Base-by-base conservation (phyloP, 139 green algal species). In the Helicosporidium sp. region DNA sequence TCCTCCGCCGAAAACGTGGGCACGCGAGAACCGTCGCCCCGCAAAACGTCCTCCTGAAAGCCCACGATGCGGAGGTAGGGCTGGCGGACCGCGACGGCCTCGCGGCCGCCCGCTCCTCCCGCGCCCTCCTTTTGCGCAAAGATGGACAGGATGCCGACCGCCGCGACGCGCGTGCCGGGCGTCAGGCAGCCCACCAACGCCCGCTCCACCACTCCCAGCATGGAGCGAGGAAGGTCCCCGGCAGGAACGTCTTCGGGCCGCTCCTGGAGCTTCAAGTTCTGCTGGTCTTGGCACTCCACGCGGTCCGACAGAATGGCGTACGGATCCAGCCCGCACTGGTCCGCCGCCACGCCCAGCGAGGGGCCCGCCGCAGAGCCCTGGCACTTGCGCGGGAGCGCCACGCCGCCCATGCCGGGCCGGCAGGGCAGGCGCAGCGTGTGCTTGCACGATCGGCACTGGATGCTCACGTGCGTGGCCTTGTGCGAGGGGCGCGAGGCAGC, bases 251-350 rank as follows among this genome's bases (percentile, higher is more conserved):
- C 80, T 69, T 96, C 87, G 2, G 87, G 87, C 39, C 76, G 75
- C 69, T 95, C 85, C 42, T 95, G 80, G 37, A 71, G 48, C 70
- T 99, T 99, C 29, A 99, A 69, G 34, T 73, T 87, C 68, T 99
- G 90, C 70, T 93, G 80, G 72, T 99, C 90, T 25, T 94, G 71
- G 57, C 83, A 99, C 42, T 65, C 55, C 35, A 54, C 73, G 20
- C 55, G 57, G 51, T 89, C 68, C 2, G 82, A 64, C 43, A 97
- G 51, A 20, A 94, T 64, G 10, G 79, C 58, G 55, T 71, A 97
- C 18, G 84, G 73, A 55, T 94, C 80, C 26, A 72, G 28, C 3
- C 68, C 60, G 64, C 88, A 97, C 26, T 58, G 46, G n/a, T 64
- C 54, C 33, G 49, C 60, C 16, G 52, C 35, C 7, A 51, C 44